A percentile compares a stretch with the other conserved stretches of the same genome.
Evolutionary conservation across 208 protist genomes (phyloP).

Genomic region (Acanthamoeba lenticulata): DNA sequence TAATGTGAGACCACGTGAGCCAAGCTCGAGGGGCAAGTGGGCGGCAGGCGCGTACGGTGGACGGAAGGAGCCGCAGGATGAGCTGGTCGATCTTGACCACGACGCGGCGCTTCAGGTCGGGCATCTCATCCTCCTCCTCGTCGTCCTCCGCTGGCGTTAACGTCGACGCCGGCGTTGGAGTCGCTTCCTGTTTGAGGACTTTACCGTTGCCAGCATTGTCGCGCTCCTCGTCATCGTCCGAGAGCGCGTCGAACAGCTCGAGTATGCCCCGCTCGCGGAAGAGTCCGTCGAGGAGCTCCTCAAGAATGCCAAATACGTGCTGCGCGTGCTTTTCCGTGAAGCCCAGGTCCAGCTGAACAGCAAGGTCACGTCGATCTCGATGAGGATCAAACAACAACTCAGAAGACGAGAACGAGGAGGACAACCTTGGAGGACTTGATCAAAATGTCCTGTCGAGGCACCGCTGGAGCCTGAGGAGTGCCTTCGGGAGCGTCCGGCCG

Average conservation of each 20-base stretch:
- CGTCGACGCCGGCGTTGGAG: not conserved
- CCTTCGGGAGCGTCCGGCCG: too few species aligned
- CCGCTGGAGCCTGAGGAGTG: not conserved
- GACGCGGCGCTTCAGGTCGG: too few species aligned
- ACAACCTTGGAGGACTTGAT: not conserved
- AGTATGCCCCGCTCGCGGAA: conserved; percentile 12
- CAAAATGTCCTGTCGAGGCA: not conserved
- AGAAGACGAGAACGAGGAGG: not conserved
- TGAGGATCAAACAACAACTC: not conserved
- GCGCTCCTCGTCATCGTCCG: not conserved
- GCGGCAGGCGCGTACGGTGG: not conserved
- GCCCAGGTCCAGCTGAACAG: not conserved
- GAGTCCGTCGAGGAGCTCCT: conserved; percentile 35
- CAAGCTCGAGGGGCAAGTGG: not conserved
- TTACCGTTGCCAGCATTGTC: too few species aligned
- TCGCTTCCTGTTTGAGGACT: too few species aligned
- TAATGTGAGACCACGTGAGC: not conserved
- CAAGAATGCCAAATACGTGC: conserved; percentile 24
- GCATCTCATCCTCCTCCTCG: too few species aligned
- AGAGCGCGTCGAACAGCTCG: not conserved
- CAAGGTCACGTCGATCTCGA: too few species aligned
- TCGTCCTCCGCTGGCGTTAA: not conserved
- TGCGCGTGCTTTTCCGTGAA: conserved; percentile 5
- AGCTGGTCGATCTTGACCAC: not conserved
- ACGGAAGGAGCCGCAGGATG: not conserved